These are phyloP conservation scores for Chaetomium tenue DNA, from an alignment of 495 filamentous ascomycete species.

Conservation along the genomic window DNA sequence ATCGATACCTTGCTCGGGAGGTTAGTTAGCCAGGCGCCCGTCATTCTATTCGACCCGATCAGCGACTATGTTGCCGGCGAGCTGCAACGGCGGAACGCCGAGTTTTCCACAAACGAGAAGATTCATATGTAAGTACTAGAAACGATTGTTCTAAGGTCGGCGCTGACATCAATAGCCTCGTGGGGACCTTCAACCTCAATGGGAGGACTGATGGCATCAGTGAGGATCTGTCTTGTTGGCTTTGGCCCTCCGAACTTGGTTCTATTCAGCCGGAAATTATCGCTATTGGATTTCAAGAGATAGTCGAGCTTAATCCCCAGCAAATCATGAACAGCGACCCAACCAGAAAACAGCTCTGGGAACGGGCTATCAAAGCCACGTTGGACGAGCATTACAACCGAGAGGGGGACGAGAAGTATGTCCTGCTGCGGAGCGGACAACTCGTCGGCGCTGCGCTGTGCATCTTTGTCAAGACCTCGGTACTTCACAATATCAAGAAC, in stretches of 20 bases:
- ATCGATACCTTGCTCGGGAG: conserved; percentile 89
- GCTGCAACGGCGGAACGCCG: conserved; percentile 58
- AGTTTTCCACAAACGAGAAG: conserved; percentile 50
- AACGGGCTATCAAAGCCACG: conserved; percentile 71
- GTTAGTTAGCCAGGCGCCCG: conserved; percentile 76
- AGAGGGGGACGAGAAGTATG: conserved; percentile 70
- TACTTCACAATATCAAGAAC: conserved; percentile 81
- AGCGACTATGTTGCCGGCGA: conserved; percentile 83
- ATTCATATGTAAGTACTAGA: conserved; percentile 48
- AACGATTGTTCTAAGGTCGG: neutral
- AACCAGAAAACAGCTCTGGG: conserved; percentile 78
- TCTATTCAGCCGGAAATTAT: conserved; percentile 69
- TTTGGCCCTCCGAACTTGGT: conserved; percentile 58
- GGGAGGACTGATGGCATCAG: conserved; percentile 72
- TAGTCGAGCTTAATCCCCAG: conserved; percentile 92
- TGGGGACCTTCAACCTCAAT: conserved; percentile 94
- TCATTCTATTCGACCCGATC: conserved; percentile 87
- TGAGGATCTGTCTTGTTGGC: conserved; percentile 80
- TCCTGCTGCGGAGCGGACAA: conserved; percentile 86
- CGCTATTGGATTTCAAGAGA: conserved; percentile 93
- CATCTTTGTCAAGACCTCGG: conserved; percentile 79
- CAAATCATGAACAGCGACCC: conserved; percentile 99
- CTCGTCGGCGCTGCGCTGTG: conserved; percentile 90
- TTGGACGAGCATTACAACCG: conserved; percentile 67
- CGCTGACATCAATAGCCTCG: conserved; percentile 60